These are phyloP conservation scores for Plasmodium sp. DNA, from an alignment of 169 alveolate species.

Conservation along the genomic window DNA sequence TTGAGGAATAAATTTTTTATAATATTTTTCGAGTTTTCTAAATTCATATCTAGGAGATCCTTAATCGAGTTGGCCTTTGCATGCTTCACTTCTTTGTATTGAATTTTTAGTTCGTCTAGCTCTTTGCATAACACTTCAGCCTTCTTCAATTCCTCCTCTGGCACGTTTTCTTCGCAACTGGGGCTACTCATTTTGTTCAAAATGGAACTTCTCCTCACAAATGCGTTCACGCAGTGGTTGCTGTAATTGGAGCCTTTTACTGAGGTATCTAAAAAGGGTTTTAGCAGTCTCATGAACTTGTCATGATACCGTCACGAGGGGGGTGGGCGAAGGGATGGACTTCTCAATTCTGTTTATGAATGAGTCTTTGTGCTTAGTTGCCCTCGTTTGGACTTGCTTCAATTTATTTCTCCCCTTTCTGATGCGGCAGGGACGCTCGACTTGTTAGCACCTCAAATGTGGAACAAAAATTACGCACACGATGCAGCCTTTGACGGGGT, in stretches of 20 bases:
- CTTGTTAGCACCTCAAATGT: not conserved
- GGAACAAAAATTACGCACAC: not conserved
- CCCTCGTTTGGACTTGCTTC: not conserved
- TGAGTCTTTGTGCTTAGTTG: not conserved
- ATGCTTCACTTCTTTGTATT: slow-evolving; percentile 73
- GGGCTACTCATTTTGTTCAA: slow-evolving; percentile 11
- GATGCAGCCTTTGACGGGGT: not conserved
- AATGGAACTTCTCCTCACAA: not conserved
- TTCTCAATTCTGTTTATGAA: not conserved
- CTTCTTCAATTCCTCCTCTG: slow-evolving; percentile 29
- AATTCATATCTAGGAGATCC: slow-evolving; percentile 70
- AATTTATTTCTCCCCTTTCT: not conserved
- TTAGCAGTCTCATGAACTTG: not conserved
- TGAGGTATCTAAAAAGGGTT: not conserved
- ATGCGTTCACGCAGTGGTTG: not conserved
- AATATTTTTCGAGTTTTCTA: slow-evolving; percentile 32
- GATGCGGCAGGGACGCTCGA: not conserved
- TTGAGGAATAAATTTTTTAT: slow-evolving; percentile 77
- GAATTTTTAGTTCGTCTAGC: slow-evolving; percentile 42
- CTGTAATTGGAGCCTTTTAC: not conserved
- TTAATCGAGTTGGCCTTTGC: slow-evolving; percentile 52
- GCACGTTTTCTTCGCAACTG: slow-evolving; percentile 16
- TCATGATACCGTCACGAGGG: not conserved
- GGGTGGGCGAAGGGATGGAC: not conserved
- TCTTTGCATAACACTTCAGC: slow-evolving; percentile 34